phyloP scores from a whole-genome alignment of 2,329 filamentous ascomycete species.

The Colletotrichum limetticola region DNA sequence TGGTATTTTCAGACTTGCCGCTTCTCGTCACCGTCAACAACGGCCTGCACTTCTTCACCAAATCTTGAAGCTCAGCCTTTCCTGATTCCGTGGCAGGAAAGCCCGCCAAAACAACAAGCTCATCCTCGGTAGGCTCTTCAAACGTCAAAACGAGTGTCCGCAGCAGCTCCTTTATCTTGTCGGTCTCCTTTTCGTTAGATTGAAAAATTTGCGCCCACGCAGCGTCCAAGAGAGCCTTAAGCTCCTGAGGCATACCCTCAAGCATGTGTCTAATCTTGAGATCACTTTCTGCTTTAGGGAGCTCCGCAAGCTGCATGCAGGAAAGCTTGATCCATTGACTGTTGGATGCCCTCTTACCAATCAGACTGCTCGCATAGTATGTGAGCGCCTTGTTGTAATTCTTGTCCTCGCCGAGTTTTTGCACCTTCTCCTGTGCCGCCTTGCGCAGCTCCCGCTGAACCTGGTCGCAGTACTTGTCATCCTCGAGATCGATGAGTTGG shows the following conservation, averaged over 20 bases:
- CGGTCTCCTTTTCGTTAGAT: conserved; percentile 43
- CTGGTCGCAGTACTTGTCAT: conserved; percentile 49
- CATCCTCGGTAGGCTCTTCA: conserved; percentile 51
- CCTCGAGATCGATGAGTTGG: conserved; percentile 49
- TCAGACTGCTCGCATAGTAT: conserved; percentile 54
- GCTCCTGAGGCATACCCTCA: conserved; percentile 52
- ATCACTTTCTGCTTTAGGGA: conserved; percentile 50
- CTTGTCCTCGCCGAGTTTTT: conserved; percentile 46
- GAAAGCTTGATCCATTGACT: conserved; percentile 57
- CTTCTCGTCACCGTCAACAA: conserved; percentile 36
- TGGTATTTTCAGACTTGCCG: conserved; percentile 28
- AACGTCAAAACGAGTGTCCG: conserved; percentile 53
- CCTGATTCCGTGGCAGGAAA: conserved; percentile 44
- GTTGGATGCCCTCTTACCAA: conserved; percentile 53
- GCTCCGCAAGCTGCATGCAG: conserved; percentile 51
- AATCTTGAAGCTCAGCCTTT: conserved; percentile 44
- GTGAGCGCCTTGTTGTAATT: conserved; percentile 54
- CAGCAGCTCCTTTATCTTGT: conserved; percentile 55
- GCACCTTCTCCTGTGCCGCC: conserved; percentile 49
- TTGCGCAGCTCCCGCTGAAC: conserved; percentile 48
- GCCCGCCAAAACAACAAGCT: conserved; percentile 50
- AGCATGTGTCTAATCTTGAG: conserved; percentile 50
- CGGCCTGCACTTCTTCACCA: conserved; percentile 52
- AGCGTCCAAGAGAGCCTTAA: conserved; percentile 48
- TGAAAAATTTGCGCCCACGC: conserved; percentile 51